Evolutionary conservation across 2,329 filamentous ascomycete genomes (phyloP), one percentile per base, ranked within the genome.

Genomic region (Coniosporium uncinatum): DNA sequence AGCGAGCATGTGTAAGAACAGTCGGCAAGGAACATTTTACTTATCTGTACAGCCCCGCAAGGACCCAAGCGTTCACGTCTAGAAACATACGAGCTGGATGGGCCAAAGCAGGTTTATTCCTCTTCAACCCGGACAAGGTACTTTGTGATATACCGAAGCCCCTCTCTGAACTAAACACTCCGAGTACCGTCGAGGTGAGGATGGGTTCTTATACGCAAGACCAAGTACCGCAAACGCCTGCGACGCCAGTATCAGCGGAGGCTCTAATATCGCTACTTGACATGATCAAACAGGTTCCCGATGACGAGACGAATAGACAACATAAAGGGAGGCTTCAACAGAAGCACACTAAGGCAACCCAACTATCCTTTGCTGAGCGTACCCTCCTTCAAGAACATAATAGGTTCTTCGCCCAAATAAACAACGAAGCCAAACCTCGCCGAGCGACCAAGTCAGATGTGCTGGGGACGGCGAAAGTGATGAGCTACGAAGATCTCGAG

Each of bases 401-500:
- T 42, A 32, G 41, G 40, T 52, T 56, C 48, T 51, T 58, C 22
- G 27, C 39, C 22, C 45, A 43, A 42, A 49, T 49, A n/a, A 50
- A 54, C 42, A 51, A 56, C 43, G 50, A 55, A 49, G 47, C 47
- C 32, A 56, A 53, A 49, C 41, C 37, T 40, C 46, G 48, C 27
- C 43, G 49, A 39, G 43, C 45, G 29, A 51, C 51, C 24, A 52
- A 44, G 40, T 52, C 50, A 42, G 38, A 27, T 27, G 42, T 56
- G 29, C 38, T 54, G 39, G 46, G 49, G 19, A 52, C 40, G 40
- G 50, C 50, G 32, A 53, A 46, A 27, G 50, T 55, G 24, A 52
- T 53, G 43, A 53, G 48, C 38, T 55, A 40, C 35, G 46, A 53
- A 22, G 52, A 52, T 41, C 47, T 55, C 22, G 37, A 44, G 31